Evolutionary conservation across 1,284 basidiomycete species (phyloP), one percentile per base, ranked within the genome.

Genomic region (Dichomitus squalens): DNA sequence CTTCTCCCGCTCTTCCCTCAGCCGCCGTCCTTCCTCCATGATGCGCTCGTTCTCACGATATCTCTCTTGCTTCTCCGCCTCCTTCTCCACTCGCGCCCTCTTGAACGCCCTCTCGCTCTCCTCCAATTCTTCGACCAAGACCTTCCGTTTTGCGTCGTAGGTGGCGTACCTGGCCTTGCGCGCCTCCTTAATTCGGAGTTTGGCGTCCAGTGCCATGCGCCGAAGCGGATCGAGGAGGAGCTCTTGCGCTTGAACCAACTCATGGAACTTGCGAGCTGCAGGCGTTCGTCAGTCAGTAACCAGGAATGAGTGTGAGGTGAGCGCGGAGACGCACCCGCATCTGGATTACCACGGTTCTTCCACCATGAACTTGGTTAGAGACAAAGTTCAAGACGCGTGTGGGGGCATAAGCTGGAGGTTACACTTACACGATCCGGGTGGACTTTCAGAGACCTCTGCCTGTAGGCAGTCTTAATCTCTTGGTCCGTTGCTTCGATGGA

Each of bases 401-500:
- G 16, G 33, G 33, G 23, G 3, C 27, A 6, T 18, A 33, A 35
- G 23, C 48, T 49, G 20, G 48, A 52, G 18, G 39, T 72, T 68
- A 53, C 49, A 86, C 84, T 68, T 66, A 88, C 91, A 69, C 90
- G 85, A 73, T 95, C 93, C 18, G 93, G 94, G 78, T 95, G 94
- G 51, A 92, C 91, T 76, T 91, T 94, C 58, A 94, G 79, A 4
- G 92, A 95, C 39, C 85, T 79, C 64, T 92, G 84, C 40, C 93
- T 80, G 67, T 93, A 98, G 1, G 94, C 92, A 9, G 85, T 89
- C 64, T 87, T 84, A 61, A 97, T 91, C 59, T 96, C 92, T 53
- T 85, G 82, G 56, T 95, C 93, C 5, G 88, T 89, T 7, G 92
- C 85, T 53, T 90, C 87, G 9, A 80, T 63, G 3, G 78, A 76